Base-by-base conservation (phyloP, 148 eudicot species). In the Camellia sinensis region DNA sequence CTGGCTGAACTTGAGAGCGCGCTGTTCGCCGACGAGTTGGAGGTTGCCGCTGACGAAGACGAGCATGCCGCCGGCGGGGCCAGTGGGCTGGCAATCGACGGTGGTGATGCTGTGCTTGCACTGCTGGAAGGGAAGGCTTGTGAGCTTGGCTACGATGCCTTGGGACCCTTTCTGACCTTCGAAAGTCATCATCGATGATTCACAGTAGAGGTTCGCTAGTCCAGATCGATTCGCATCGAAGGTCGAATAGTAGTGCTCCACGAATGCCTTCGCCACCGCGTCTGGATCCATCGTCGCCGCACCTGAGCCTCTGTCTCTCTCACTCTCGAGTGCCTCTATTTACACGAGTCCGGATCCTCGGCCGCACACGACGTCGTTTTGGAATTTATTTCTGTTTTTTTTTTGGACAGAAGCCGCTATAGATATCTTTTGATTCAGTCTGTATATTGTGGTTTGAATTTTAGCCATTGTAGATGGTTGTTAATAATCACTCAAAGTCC, bases 161-260 rank as follows among this genome's bases (percentile, higher is more conserved):
- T 80, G 87, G 5, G 83, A 67, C 11, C 90, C 90, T 69, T 88
- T 88, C 85, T 88, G 84, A 13, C 90, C 90, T 67, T 88, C 90
- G 63, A 88, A 88, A 64, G 87, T 86, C 75, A 88, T 45, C 90
- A 88, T 86, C 22, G 90, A 88, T 13, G 82, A 59, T 4, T 88
- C 90, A 48, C 86, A 87, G 75, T 88, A 88, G 7, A 88, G 74
- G 57, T 79, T 82, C 6, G 78, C 87, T 8, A 88, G 78, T 2
- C 82, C 88, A 1, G 77, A 79, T 2, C 88, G 87, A 79, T 88
- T 88, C 9, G 84, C 64, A 71, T 88, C 90, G 88, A 88, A 88
- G 3, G 88, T 88, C 1, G 90, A 6, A 86, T 88, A 86, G 87
- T 88, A 88, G 83, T 88, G 90, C 57, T 86, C 87, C 0, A 88